Evolutionary conservation across 192 early-diverging fungal genomes (phyloP).

Genomic region (Mycoemilia scoparia): DNA sequence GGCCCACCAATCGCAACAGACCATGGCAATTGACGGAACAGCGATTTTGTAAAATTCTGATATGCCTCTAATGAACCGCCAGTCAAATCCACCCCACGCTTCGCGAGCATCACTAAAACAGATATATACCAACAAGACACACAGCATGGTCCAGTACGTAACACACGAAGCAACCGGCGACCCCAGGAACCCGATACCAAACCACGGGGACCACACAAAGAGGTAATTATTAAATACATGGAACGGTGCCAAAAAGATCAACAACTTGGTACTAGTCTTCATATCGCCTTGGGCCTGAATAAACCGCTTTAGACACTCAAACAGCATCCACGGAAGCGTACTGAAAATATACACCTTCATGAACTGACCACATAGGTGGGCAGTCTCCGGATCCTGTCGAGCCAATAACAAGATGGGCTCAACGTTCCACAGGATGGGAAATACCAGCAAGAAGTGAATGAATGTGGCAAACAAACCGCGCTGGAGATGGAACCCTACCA

Average conservation of each 20-base stretch:
- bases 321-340: conserved; percentile 53
- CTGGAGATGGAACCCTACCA: conserved; percentile 61
- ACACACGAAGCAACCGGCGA: conserved; percentile 64
- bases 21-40: conserved; percentile 56
- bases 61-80: conserved; percentile 16
- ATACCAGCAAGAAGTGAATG: conserved; percentile 50
- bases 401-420: conserved; percentile 45
- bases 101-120: conserved; percentile 31
- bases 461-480: conserved; percentile 60
- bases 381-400: conserved; percentile 56
- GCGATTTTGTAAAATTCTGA: conserved; percentile 41
- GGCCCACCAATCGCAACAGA: conserved; percentile 49
- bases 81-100: conserved; percentile 56
- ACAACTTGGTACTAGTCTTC: conserved; percentile 60
- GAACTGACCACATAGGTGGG: conserved; percentile 48
- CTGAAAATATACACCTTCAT: conserved; percentile 50
- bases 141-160: conserved; percentile 55
- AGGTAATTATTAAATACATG: conserved; percentile 59
- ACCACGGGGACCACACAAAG: conserved; percentile 55
- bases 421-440: conserved; percentile 48
- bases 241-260: conserved; percentile 47
- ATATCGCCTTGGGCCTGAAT: conserved; percentile 84
- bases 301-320: conserved; percentile 74
- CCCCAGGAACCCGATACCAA: conserved; percentile 61
- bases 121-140: conserved; percentile 41